Percentiles rank a stretch among this genome's conserved stretches.
Conservation (phyloP, 805 yeast genomes). For the Schizosaccharomyces japonicus region DNA sequence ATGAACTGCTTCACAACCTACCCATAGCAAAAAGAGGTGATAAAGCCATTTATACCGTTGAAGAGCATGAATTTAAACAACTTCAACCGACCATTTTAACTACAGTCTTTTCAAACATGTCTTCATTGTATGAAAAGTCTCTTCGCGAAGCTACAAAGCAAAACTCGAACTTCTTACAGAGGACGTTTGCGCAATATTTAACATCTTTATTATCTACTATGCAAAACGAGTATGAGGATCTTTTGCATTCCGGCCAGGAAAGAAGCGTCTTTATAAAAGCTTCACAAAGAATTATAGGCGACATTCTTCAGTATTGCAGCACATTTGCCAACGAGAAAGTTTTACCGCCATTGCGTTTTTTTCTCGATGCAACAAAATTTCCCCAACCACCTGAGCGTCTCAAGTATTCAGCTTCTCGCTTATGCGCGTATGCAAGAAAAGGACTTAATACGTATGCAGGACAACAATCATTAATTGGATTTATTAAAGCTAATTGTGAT, state of each 20-base stretch:
- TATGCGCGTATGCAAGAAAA: slow-evolving; percentile 1
- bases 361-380: not conserved
- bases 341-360: not conserved
- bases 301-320: slow-evolving; percentile 4
- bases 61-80: not conserved
- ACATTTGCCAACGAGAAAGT: not conserved
- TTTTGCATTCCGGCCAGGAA: not conserved
- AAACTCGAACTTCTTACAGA: not conserved
- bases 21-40: not conserved
- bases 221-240: not conserved
- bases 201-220: not conserved
- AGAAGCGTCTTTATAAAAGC: not conserved
- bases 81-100: not conserved
- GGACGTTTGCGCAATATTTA: not conserved
- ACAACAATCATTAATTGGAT: not conserved
- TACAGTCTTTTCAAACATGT: not conserved
- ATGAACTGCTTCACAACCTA: not conserved
- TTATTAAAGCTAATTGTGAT: not conserved
- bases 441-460: not conserved
- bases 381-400: slow-evolving; percentile 5
- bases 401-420: not conserved
- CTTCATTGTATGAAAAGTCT: not conserved
- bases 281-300: not conserved
- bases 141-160: no score
- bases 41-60: not conserved